Evolutionary conservation across 73 alveolate species (phyloP), one percentile per base, ranked within the genome.

Genomic region (Durusdinium trenchii): DNA sequence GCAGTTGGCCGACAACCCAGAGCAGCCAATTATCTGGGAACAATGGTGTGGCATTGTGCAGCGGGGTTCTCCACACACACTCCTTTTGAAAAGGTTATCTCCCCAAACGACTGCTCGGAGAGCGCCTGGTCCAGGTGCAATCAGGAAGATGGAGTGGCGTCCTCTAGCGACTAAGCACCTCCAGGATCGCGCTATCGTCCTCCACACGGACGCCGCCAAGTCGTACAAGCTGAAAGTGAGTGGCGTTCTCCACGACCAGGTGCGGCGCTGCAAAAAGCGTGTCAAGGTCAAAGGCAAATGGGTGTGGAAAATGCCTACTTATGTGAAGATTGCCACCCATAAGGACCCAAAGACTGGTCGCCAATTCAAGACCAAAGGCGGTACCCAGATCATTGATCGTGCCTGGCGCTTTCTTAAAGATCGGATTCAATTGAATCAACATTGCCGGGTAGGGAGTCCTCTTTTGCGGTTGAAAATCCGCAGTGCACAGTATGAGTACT

Each of bases 191-290:
- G 18, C 18, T 47, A n/a, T 83, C 23, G 50, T 83, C 76, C 94
- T 83, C 76, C 47, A 48, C 50, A 30, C 94, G 36, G 94, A 83
- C 52, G 71, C 94, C 47, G 94, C 94, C 76, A 83, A 83, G 75
- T 32, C 76, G 6, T 83, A 83, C 94, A 83, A 83, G 35, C 42
- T n/a, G 69, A 51, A 83, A 50, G 64, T 50, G 47, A 14, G 52
- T 35, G 73, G 73, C 4, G 94, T 83, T 30, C 50, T 50, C n/a
- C 94, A 83, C 64, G 87, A 78, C 87, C 43, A 43, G 14, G 87
- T 78, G 62, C 30, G 43, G 9, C 87, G 28, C 50, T 78, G 62
- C 87, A 78, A 43, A 42, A 40, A 78, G 87, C 61, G 87, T 43
- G 30, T 78, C 62, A 78, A 78, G 87, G 61, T 40, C 62, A 78